Percentiles rank a stretch among this genome's conserved stretches.
Conservation (phyloP, 495 filamentous ascomycete genomes). For the Penicilliopsis zonata region DNA sequence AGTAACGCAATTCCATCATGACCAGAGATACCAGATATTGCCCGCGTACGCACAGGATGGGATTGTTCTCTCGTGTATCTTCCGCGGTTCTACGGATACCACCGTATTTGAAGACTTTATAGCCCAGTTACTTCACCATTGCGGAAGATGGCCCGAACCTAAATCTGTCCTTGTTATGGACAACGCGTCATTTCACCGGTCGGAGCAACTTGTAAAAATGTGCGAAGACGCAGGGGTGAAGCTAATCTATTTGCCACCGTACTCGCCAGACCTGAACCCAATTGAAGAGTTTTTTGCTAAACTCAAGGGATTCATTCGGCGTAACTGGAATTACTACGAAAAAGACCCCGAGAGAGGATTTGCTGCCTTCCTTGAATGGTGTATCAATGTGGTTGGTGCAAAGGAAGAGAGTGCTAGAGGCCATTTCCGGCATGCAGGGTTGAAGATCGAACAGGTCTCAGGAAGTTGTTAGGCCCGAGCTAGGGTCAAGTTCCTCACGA, state of each 20-base stretch:
- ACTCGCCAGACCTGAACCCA: slow-evolving; percentile 6
- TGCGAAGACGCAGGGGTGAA: slow-evolving; percentile 18
- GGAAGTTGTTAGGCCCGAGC: too few relatives aligned
- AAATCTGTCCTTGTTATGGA: slow-evolving; percentile 30
- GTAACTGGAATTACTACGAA: slow-evolving; percentile 3
- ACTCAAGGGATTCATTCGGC: slow-evolving; percentile 5
- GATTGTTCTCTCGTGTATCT: slow-evolving; percentile 15
- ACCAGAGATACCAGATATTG: slow-evolving; percentile 20
- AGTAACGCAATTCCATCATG: slow-evolving; percentile 14
- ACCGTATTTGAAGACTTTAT: slow-evolving; percentile 23
- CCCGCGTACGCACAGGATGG: slow-evolving; percentile 22
- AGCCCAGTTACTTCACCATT: slow-evolving; percentile 18
- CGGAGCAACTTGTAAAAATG: slow-evolving; percentile 14
- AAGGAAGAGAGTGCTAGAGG: slow-evolving; percentile 2
- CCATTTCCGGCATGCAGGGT: slow-evolving; percentile 2
- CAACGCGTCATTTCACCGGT: slow-evolving; percentile 23
- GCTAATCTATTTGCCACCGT: slow-evolving; percentile 9
- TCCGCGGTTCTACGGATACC: slow-evolving; percentile 19
- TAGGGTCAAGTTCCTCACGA: too few relatives aligned
- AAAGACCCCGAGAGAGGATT: slow-evolving; percentile 2
- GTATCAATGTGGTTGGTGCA: not conserved
- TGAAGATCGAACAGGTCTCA: slow-evolving; percentile 2
- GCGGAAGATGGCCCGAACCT: slow-evolving; percentile 17
- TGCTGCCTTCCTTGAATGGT: slow-evolving; percentile 4
- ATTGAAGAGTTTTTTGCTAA: slow-evolving; percentile 8